Evolutionary conservation across 1,139 yeast species (phyloP), one percentile per base, ranked within the genome.

Genomic region (Saccharomyces pastorianus): DNA sequence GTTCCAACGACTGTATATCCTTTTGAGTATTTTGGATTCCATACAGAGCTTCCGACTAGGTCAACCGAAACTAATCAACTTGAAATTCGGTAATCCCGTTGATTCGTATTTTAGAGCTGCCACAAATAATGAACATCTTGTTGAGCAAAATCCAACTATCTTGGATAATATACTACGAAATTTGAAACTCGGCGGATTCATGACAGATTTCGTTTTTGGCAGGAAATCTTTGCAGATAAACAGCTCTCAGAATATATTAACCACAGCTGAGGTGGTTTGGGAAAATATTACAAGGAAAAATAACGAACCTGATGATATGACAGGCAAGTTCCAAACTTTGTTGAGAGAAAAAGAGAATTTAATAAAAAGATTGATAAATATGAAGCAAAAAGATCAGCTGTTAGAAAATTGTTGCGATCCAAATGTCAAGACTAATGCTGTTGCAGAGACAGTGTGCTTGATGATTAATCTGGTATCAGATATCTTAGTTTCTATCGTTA

Each of bases 21-120:
- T 77, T 41, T 62, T 83, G 38, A 71, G 74, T 20, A 66, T 82
- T 0, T 73, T 85, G 51, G 89, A 84, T 64, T 73, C 79, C 29
- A 64, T 83, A 41, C 82, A 81, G 59, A 70, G 84, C 27, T 68
- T 85, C 41, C 75, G 80, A 48, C 82, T 77, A 70, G 90, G 89
- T 1, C 72, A 76, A 1, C 85, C 83, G 47, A 75, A 77, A 55
- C 58, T 70, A 51, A 60, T 74, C 41, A 64, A 69, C 38, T 61
- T 70, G 49, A 62, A 67, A 13, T 57, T 66, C 13, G 56, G 56
- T 17, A 61, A 58, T 4, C 49, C 58, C 4, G 55, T 61, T 25
- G 61, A 61, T 9, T 46, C 51, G n/a, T 57, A 58, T 41, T 66
- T 64, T 47, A 52, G 55, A n/a, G 34, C 29, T 28, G 25, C 52